These are phyloP conservation scores for Chenopodium formosanum DNA, from an alignment of 148 eudicot genomes.

Conservation along the genomic window DNA sequence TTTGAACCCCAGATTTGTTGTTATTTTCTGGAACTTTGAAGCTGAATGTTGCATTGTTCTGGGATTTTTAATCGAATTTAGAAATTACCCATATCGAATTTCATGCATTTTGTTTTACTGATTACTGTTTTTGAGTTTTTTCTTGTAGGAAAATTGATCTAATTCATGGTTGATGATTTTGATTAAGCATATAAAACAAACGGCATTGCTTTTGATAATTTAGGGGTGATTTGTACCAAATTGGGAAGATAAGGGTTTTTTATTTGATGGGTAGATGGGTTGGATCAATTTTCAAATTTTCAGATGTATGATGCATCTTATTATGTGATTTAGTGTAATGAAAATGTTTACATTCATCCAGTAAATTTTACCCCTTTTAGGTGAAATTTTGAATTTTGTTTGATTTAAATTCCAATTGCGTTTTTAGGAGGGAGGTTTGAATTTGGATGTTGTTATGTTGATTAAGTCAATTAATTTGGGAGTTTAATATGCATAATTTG, in stretches of 20 bases:
- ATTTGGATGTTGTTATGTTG: background rate
- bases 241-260: background rate
- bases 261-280: background rate
- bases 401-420: background rate
- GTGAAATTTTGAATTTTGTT: background rate
- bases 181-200: background rate
- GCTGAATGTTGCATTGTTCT: constrained; percentile 1
- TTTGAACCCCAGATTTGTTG: background rate
- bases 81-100: constrained; percentile 11
- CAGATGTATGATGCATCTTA: background rate
- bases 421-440: background rate
- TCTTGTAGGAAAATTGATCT: background rate
- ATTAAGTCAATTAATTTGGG: background rate
- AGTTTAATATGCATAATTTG: background rate
- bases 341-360: no score
- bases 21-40: background rate
- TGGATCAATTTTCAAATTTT: background rate
- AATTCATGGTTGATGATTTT: background rate
- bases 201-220: background rate
- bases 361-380: background rate
- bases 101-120: background rate
- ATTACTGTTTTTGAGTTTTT: background rate
- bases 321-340: no score
- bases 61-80: background rate
- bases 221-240: background rate